These are phyloP conservation scores for Lepidium africanum DNA, from an alignment of 345 rosid species.

Conservation along the genomic window DNA sequence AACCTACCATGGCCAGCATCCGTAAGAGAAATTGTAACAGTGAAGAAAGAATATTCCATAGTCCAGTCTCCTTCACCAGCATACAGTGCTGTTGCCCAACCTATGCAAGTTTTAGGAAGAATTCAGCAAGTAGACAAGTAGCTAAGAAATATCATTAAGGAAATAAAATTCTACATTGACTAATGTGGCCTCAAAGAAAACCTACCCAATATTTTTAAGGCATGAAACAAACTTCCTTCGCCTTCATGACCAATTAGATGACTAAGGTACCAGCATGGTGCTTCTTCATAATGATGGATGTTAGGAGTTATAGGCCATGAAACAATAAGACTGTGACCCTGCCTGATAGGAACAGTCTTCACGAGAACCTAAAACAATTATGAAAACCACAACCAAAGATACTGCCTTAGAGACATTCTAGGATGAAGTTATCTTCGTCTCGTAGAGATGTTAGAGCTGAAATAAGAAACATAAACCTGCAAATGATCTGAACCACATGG, in stretches of 20 bases:
- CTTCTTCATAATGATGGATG: slow-evolving; percentile 17
- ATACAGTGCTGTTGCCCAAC: slow-evolving; percentile 67
- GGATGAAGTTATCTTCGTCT: neutral
- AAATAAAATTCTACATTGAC: too few species aligned
- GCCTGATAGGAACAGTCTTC: slow-evolving; percentile 57
- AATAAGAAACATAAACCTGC: slow-evolving; percentile 39
- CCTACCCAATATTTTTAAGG: slow-evolving; percentile 70
- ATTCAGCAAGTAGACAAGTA: neutral
- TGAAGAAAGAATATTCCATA: slow-evolving; percentile 35
- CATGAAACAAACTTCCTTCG: slow-evolving; percentile 36
- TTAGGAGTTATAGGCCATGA: slow-evolving; percentile 74
- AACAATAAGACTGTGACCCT: slow-evolving; percentile 55
- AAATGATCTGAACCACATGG: slow-evolving; percentile 70
- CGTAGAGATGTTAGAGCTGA: neutral
- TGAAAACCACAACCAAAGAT: neutral
- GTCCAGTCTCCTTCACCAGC: slow-evolving; percentile 60
- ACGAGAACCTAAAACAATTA: slow-evolving; percentile 52
- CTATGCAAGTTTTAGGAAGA: slow-evolving; percentile 29
- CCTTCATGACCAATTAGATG: slow-evolving; percentile 84
- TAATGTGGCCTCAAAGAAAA: too few species aligned
- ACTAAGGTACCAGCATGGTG: slow-evolving; percentile 61
- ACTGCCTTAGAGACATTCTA: neutral
- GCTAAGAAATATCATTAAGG: too few species aligned
- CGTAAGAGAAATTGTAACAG: slow-evolving; percentile 41
- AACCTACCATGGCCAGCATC: slow-evolving; percentile 83